These are phyloP conservation scores for Cryphonectria parasitica DNA, from an alignment of 2,329 filamentous ascomycete genomes.

Conservation along the genomic window DNA sequence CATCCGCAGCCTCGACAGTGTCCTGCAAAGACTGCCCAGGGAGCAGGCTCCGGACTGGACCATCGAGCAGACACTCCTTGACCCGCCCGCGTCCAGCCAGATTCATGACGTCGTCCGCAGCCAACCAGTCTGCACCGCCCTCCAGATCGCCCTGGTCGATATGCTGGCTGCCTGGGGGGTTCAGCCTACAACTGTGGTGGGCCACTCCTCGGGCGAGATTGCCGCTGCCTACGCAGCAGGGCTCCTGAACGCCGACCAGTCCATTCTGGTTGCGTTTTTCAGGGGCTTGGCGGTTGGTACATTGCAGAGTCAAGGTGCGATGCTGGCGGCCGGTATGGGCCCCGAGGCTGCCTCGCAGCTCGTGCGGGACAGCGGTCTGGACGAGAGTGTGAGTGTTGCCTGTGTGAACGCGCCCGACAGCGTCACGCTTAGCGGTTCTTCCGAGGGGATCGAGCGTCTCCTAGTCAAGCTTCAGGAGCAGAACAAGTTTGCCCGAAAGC, in stretches of 20 bases:
- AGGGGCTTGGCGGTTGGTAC: not conserved
- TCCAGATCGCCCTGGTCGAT: not conserved
- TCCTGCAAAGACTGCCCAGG: not conserved
- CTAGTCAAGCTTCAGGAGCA: not conserved
- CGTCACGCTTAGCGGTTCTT: not conserved
- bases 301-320: not conserved
- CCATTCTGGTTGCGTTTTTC: not conserved
- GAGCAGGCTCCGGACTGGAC: not conserved
- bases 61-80: not conserved
- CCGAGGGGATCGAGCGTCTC: not conserved
- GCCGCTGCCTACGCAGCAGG: not conserved
- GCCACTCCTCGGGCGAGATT: not conserved
- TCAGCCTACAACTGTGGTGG: not conserved
- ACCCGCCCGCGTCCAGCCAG: not conserved
- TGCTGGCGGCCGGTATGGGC: not conserved
- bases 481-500: not conserved
- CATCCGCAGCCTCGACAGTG: not conserved
- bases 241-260: not conserved
- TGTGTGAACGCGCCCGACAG: not conserved
- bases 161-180: not conserved
- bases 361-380: not conserved
- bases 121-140: not conserved
- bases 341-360: not conserved
- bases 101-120: not conserved
- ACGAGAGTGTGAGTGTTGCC: not conserved